Conservation (phyloP, 2,329 filamentous ascomycete species). For the Penicillium frequentans region DNA sequence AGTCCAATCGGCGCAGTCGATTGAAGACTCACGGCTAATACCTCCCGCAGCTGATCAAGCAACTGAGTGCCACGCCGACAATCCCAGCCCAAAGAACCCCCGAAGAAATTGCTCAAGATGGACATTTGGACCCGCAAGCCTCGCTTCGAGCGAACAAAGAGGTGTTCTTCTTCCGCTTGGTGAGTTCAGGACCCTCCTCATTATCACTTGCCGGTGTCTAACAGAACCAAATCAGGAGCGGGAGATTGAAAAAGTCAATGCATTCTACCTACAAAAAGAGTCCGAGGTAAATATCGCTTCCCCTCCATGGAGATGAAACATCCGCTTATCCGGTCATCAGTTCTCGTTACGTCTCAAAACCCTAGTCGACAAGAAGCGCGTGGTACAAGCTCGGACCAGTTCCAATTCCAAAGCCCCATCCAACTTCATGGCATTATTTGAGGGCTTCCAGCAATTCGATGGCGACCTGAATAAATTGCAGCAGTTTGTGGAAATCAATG, state of each 20-base stretch:
- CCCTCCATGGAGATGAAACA: background rate
- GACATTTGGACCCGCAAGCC: conserved; percentile 70
- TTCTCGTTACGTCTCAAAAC: conserved; percentile 92
- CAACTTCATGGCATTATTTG: conserved; percentile 90
- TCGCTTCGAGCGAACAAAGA: conserved; percentile 95
- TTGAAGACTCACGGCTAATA: background rate
- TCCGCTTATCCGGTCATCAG: conserved; percentile 46
- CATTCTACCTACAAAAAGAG: conserved; percentile 96
- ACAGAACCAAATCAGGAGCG: conserved; percentile 65
- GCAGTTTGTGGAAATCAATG: conserved; percentile 98
- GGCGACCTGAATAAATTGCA: conserved; percentile 94
- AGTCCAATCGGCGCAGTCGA: background rate
- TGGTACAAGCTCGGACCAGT: conserved; percentile 75
- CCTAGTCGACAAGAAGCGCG: conserved; percentile 90
- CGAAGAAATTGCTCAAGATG: conserved; percentile 39
- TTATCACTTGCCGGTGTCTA: background rate
- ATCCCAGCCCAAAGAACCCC: conserved; percentile 72
- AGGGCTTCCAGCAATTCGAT: conserved; percentile 96
- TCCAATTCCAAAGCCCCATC: conserved; percentile 83
- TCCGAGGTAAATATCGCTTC: conserved; percentile 69
- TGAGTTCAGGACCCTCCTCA: conserved; percentile 47
- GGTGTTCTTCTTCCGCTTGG: conserved; percentile 96
- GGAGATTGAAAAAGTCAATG: conserved; percentile 97
- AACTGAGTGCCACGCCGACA: conserved; percentile 86
- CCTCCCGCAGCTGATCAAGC: conserved; percentile 82